phyloP scores from a whole-genome alignment of 805 yeast genomes.

The Ogataea allantospora region DNA sequence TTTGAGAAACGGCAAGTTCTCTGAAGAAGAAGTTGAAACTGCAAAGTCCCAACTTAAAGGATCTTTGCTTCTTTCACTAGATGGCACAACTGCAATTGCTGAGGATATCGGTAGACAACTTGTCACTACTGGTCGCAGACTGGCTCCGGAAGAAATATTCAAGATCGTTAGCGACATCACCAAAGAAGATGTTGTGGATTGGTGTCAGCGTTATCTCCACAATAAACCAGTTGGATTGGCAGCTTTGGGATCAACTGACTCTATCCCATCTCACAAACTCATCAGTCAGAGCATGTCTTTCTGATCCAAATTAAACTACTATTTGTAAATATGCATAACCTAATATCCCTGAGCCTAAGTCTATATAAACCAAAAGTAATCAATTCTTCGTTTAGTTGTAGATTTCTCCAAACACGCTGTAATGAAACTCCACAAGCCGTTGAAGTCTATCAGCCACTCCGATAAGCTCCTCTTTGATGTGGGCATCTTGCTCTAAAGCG shows the following conservation, averaged over 20 bases:
- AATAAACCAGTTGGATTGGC: slow-evolving; percentile 84
- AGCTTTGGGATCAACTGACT: slow-evolving; percentile 79
- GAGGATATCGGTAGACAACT: slow-evolving; percentile 98
- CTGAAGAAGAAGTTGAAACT: slow-evolving; percentile 85
- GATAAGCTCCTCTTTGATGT: slow-evolving; percentile 50
- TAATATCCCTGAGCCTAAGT: slow-evolving; percentile 10
- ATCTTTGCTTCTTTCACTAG: slow-evolving; percentile 80
- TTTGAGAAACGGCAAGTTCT: slow-evolving; percentile 70
- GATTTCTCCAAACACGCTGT: slow-evolving; percentile 77
- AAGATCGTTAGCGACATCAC: slow-evolving; percentile 74
- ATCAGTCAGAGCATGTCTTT: slow-evolving; percentile 39
- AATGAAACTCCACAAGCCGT: slow-evolving; percentile 71
- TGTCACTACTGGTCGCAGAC: slow-evolving; percentile 84
- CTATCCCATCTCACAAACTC: slow-evolving; percentile 66
- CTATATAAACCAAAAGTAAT: slow-evolving; percentile 9
- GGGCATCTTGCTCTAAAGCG: slow-evolving; percentile 24
- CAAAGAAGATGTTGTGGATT: slow-evolving; percentile 72
- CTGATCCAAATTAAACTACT: slow-evolving; percentile 1
- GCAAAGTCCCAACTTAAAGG: slow-evolving; percentile 96
- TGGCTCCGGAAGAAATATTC: slow-evolving; percentile 72
- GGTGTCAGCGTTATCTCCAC: slow-evolving; percentile 82
- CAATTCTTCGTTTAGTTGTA: slow-evolving; percentile 36
- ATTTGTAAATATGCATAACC: slow-evolving; percentile 9
- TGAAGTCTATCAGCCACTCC: slow-evolving; percentile 58
- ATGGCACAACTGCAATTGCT: slow-evolving; percentile 93